phyloP scores from a whole-genome alignment of 805 yeast species.

The Starmera amethionina region DNA sequence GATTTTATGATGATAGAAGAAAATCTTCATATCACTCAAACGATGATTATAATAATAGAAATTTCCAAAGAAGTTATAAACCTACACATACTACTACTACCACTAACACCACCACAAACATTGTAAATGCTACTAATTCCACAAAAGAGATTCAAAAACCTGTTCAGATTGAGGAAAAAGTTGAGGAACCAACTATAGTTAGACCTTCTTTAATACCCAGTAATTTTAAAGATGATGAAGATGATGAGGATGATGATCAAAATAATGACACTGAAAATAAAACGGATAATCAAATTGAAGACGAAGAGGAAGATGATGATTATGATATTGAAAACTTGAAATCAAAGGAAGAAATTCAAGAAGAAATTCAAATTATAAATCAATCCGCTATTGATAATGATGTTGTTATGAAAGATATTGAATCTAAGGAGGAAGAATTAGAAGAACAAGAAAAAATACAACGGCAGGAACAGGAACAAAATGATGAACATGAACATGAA shows the following conservation, averaged over 20 bases:
- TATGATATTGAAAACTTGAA: not conserved
- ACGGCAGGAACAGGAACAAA: conserved; percentile 1
- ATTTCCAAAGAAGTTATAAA: not conserved
- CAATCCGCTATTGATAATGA: not conserved
- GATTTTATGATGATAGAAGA: not conserved
- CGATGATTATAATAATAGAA: not conserved
- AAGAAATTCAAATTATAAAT: not conserved
- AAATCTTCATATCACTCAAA: not conserved
- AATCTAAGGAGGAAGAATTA: conserved; percentile 1
- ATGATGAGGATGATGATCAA: conserved; percentile 15
- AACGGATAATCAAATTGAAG: not conserved
- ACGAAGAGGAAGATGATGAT: not conserved
- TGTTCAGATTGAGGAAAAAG: not conserved
- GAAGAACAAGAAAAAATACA: not conserved
- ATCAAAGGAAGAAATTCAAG: not conserved
- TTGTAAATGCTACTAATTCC: not conserved
- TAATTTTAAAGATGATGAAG: conserved; percentile 14
- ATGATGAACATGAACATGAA: conserved; percentile 2
- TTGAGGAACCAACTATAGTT: not conserved
- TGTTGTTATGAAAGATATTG: not conserved
- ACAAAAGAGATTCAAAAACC: not conserved
- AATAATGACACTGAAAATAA: conserved; percentile 2
- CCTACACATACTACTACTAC: not conserved
- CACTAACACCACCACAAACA: not conserved
- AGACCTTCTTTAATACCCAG: conserved; percentile 18